phyloP scores from a whole-genome alignment of 805 yeast species.

The Cyberlindnera euphorbiae region DNA sequence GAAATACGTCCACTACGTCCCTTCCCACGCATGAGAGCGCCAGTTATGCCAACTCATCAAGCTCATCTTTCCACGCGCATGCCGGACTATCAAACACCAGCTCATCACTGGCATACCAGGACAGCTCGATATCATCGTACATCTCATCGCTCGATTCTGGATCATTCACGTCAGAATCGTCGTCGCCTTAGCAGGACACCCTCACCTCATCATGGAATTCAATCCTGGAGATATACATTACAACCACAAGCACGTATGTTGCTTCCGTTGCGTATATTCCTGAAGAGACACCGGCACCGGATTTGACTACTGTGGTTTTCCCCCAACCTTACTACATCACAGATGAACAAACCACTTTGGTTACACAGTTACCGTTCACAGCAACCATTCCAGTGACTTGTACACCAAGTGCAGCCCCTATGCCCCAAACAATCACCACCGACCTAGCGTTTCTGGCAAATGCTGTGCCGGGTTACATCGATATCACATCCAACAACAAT shows the following conservation, averaged over 20 bases:
- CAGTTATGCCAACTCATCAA: neutral
- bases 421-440: slow-evolving; percentile 13
- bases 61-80: neutral
- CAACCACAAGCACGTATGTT: slow-evolving; percentile 5
- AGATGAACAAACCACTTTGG: slow-evolving; percentile 16
- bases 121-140: too few relatives aligned
- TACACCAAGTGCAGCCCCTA: neutral
- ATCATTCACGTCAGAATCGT: neutral
- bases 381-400: slow-evolving; percentile 1
- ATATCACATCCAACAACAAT: neutral
- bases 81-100: too few relatives aligned
- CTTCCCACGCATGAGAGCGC: too few relatives aligned
- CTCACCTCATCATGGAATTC: neutral
- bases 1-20: too few relatives aligned
- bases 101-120: too few relatives aligned
- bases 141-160: too few relatives aligned
- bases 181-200: neutral
- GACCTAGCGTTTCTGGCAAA: slow-evolving; percentile 18
- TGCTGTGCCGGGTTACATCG: slow-evolving; percentile 8
- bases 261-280: slow-evolving; percentile 6
- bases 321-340: slow-evolving; percentile 20
- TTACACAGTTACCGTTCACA: slow-evolving; percentile 17
- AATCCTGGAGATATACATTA: neutral
- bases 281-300: slow-evolving; percentile 4
- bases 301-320: slow-evolving; percentile 15